Conservation (phyloP, 768 basidiomycete species). For the Psilocybe cubensis region DNA sequence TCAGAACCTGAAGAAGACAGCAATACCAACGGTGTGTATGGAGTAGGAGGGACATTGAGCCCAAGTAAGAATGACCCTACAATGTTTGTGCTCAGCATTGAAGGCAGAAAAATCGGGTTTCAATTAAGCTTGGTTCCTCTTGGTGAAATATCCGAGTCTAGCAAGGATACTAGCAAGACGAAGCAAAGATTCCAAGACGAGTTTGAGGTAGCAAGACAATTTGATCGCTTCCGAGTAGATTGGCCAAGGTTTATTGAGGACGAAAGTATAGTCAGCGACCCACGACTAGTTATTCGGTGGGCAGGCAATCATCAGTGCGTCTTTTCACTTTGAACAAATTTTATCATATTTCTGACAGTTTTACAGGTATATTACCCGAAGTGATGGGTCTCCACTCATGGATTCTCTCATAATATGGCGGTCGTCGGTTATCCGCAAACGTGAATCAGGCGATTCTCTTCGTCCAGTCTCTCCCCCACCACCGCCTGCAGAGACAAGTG, state of each 20-base stretch:
- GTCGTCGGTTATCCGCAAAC: constrained; percentile 12
- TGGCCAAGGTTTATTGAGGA: constrained; percentile 71
- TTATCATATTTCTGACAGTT: not conserved
- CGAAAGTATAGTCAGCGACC: constrained; percentile 59
- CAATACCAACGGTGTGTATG: constrained; percentile 33
- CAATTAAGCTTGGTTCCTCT: constrained; percentile 66
- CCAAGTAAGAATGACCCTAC: constrained; percentile 63
- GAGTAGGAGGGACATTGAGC: constrained; percentile 58
- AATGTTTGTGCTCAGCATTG: constrained; percentile 66
- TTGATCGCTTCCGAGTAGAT: constrained; percentile 65
- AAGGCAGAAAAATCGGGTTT: constrained; percentile 63
- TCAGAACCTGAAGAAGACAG: not conserved
- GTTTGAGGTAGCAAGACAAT: constrained; percentile 56
- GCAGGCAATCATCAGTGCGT: constrained; percentile 60
- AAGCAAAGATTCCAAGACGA: constrained; percentile 38
- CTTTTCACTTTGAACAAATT: not conserved
- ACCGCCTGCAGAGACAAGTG: not conserved
- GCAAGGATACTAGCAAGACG: constrained; percentile 10
- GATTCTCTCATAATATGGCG: constrained; percentile 77
- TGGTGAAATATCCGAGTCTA: not conserved
- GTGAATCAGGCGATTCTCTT: constrained; percentile 17
- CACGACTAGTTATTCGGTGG: constrained; percentile 77
- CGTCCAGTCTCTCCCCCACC: constrained; percentile 20
- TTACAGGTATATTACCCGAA: constrained; percentile 74
- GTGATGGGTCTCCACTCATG: constrained; percentile 76